These are phyloP conservation scores for Pythium chondricola DNA, from an alignment of 352 stramenopile genomes.

Conservation along the genomic window DNA sequence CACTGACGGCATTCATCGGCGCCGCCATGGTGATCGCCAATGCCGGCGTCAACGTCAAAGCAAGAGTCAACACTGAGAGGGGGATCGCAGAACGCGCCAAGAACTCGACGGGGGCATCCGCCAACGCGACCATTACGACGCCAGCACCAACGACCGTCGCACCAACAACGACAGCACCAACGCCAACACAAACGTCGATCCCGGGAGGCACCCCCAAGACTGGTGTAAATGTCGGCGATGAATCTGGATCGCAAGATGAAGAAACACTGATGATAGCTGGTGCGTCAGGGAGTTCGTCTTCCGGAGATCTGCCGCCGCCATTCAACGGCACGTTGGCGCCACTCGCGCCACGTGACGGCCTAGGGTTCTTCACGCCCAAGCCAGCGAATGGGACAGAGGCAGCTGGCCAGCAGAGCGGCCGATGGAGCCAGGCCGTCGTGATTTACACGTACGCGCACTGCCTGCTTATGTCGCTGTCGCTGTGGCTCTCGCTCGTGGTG, in stretches of 20 bases:
- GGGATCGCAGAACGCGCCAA: no score
- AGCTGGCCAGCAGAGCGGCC: neutral
- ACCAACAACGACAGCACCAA: neutral
- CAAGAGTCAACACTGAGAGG: neutral
- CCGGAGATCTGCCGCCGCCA: neutral
- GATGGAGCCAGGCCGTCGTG: neutral
- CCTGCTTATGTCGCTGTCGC: constrained; percentile 64
- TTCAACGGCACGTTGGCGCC: constrained; percentile 12
- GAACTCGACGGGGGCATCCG: no score
- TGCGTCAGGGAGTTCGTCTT: neutral
- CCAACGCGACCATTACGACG: neutral
- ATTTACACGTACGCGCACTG: constrained; percentile 64
- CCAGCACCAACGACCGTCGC: neutral
- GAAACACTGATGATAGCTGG: no score
- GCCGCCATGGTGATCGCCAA: constrained; percentile 55
- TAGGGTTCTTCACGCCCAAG: constrained; percentile 16
- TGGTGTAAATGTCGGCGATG: neutral
- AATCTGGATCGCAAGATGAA: neutral
- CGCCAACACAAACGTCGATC: neutral
- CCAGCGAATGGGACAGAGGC: neutral
- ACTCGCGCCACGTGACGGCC: constrained; percentile 8
- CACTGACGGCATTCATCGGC: constrained; percentile 51
- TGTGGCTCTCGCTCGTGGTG: constrained; percentile 73
- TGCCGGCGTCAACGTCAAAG: constrained; percentile 26
- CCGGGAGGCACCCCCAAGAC: neutral